Percentiles rank a stretch among this genome's conserved stretches.
These are phyloP conservation scores for Diaporthe caulivora DNA, from an alignment of 2,329 filamentous ascomycete species.

Conservation along the genomic window DNA sequence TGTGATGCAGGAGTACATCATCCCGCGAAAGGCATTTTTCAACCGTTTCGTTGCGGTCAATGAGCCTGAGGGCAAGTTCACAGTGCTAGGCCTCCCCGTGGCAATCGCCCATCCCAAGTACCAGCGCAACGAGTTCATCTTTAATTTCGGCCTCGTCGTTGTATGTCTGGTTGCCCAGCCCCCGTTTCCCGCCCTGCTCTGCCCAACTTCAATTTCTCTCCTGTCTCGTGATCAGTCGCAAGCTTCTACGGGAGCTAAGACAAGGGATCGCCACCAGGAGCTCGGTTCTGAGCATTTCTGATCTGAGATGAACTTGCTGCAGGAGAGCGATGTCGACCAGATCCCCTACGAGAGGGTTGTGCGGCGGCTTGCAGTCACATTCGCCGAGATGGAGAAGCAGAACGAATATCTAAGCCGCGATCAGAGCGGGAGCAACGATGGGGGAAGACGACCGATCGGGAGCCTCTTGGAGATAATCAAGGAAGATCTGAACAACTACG, in stretches of 20 bases:
- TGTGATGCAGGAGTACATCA: constrained; percentile 90
- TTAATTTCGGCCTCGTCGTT: constrained; percentile 93
- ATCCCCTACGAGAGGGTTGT: constrained; percentile 87
- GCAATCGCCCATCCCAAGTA: constrained; percentile 88
- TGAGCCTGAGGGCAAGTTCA: constrained; percentile 76
- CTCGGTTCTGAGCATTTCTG: constrained; percentile 2
- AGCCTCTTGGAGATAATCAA: constrained; percentile 84
- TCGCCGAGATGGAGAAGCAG: constrained; percentile 93
- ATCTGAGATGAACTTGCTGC: constrained; percentile 42
- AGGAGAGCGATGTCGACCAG: constrained; percentile 70
- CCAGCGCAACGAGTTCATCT: constrained; percentile 95
- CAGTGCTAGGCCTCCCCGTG: constrained; percentile 88
- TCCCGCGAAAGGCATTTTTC: constrained; percentile 94
- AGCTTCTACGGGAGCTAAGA: background rate
- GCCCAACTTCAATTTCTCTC: background rate
- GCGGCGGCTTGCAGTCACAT: constrained; percentile 84
- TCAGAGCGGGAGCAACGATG: constrained; percentile 56
- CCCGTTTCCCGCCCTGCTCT: constrained; percentile 54
- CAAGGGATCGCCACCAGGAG: background rate
- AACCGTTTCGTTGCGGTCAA: constrained; percentile 88
- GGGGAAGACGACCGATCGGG: constrained; percentile 77
- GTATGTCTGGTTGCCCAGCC: constrained; percentile 51
- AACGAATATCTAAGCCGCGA: constrained; percentile 82
- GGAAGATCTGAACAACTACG: constrained; percentile 95
- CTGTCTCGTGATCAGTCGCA: background rate